A percentile compares a stretch with the other conserved stretches of the same genome.
These are phyloP conservation scores for Tetraselmis striata DNA, from an alignment of 139 green algal genomes.

Conservation along the genomic window DNA sequence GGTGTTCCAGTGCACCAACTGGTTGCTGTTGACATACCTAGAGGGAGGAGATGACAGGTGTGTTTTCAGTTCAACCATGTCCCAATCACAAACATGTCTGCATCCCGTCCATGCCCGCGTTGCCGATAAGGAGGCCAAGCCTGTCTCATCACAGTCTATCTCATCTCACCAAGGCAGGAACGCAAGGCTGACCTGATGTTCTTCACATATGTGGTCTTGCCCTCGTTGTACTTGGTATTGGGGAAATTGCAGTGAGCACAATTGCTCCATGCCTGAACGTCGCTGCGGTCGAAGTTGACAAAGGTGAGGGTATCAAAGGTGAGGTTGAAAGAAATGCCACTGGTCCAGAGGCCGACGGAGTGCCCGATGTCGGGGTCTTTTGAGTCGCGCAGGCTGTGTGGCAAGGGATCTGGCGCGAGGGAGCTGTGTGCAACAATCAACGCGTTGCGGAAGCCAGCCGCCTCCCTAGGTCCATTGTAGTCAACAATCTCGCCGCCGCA, in stretches of 20 bases:
- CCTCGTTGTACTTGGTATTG: not conserved
- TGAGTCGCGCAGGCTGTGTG: not conserved
- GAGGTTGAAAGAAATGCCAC: not conserved
- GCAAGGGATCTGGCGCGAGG: not conserved
- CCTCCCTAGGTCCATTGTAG: not conserved
- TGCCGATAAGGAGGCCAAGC: too few species aligned
- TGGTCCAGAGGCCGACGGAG: not conserved
- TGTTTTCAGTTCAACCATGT: too few species aligned
- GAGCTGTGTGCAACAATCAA: not conserved
- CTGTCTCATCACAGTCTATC: too few species aligned
- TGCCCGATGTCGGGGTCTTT: not conserved
- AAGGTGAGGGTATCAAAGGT: not conserved
- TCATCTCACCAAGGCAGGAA: too few species aligned
- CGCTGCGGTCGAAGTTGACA: not conserved
- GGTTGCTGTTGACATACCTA: not conserved
- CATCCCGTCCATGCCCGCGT: too few species aligned
- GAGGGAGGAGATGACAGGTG: too few species aligned
- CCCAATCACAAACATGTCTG: too few species aligned
- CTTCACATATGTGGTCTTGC: not conserved
- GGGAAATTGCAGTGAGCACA: not conserved
- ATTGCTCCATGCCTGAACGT: not conserved
- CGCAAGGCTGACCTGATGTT: too few species aligned
- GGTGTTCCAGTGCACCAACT: not conserved
- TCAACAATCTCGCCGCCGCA: constrained; percentile 3
- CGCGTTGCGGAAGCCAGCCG: not conserved